Percentiles rank a stretch among this genome's conserved stretches.
Evolutionary conservation across 2,329 filamentous ascomycete genomes (phyloP).

Genomic region (Fusarium sp.): DNA sequence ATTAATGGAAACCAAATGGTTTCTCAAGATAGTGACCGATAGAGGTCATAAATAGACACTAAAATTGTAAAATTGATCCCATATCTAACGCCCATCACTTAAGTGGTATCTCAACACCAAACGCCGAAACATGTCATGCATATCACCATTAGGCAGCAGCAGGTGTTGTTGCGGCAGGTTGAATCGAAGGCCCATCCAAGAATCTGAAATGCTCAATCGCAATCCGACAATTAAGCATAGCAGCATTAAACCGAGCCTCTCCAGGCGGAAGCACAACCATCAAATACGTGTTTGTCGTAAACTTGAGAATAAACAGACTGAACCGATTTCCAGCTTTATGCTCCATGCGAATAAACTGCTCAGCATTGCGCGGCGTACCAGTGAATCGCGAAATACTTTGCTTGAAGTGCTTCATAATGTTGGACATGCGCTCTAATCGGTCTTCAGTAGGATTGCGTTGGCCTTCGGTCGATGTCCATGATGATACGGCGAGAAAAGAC

Average conservation of each 20-base stretch:
- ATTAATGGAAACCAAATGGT: conserved; percentile 12
- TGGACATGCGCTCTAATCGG: conserved; percentile 92
- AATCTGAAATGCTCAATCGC: conserved; percentile 84
- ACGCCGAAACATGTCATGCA: conserved; percentile 37
- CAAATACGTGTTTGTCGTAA: conserved; percentile 98
- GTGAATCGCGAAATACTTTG: conserved; percentile 82
- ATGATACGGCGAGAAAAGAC: conserved; percentile 95
- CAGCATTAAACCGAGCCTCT: conserved; percentile 90
- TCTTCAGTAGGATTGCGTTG: conserved; percentile 88
- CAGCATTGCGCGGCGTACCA: conserved; percentile 81
- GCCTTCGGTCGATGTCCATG: conserved; percentile 82
- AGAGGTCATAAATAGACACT: conserved; percentile 29
- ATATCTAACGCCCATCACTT: conserved; percentile 34
- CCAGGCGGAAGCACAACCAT: conserved; percentile 92
- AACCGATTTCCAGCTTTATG: conserved; percentile 82
- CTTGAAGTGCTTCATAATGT: conserved; percentile 99
- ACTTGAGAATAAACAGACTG: conserved; percentile 93
- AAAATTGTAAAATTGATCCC: conserved; percentile 6
- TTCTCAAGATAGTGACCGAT: conserved; percentile 18
- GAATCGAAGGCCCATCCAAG: conserved; percentile 62
- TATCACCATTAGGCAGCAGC: conserved; percentile 13
- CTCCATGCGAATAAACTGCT: conserved; percentile 84
- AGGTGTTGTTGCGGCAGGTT: conserved; percentile 24
- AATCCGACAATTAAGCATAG: conserved; percentile 89
- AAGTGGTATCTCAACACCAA: conserved; percentile 47